These are phyloP conservation scores for Wickerhamomyces queroliae DNA, from an alignment of 805 yeast genomes.

Conservation along the genomic window DNA sequence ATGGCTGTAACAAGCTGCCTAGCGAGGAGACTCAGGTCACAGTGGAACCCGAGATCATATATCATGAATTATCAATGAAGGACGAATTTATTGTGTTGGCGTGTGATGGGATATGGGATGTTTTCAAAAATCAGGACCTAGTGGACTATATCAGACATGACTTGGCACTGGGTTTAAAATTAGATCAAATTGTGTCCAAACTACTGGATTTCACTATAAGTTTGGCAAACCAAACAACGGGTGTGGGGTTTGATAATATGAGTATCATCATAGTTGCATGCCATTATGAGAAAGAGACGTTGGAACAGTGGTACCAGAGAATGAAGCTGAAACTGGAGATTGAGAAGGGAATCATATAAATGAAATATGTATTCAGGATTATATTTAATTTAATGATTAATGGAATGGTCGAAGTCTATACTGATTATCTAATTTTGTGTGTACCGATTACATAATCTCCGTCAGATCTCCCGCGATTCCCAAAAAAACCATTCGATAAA, in stretches of 20 bases:
- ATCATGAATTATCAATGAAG: constrained; percentile 37
- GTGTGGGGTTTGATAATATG: constrained; percentile 82
- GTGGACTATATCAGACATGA: constrained; percentile 50
- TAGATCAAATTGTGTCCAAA: constrained; percentile 53
- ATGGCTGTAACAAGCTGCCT: constrained; percentile 8
- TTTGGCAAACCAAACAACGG: constrained; percentile 69
- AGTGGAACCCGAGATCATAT: constrained; percentile 69
- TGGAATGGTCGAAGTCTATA: too few relatives aligned
- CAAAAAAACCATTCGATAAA: too few relatives aligned
- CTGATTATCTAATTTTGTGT: too few relatives aligned
- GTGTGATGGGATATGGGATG: constrained; percentile 85
- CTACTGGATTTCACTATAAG: constrained; percentile 61
- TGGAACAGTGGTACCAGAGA: constrained; percentile 53
- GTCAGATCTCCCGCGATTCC: too few relatives aligned
- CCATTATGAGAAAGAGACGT: constrained; percentile 36
- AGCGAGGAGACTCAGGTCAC: constrained; percentile 76
- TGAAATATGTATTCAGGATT: not conserved
- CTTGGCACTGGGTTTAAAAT: constrained; percentile 47
- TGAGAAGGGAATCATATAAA: constrained; percentile 20
- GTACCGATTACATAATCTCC: too few relatives aligned
- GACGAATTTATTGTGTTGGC: constrained; percentile 73
- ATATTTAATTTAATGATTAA: too few relatives aligned
- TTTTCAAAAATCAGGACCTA: constrained; percentile 51
- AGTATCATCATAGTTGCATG: constrained; percentile 63
- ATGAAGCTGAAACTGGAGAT: constrained; percentile 39